phyloP scores from a whole-genome alignment of 768 basidiomycete genomes.

The Kwoniella sp. region DNA sequence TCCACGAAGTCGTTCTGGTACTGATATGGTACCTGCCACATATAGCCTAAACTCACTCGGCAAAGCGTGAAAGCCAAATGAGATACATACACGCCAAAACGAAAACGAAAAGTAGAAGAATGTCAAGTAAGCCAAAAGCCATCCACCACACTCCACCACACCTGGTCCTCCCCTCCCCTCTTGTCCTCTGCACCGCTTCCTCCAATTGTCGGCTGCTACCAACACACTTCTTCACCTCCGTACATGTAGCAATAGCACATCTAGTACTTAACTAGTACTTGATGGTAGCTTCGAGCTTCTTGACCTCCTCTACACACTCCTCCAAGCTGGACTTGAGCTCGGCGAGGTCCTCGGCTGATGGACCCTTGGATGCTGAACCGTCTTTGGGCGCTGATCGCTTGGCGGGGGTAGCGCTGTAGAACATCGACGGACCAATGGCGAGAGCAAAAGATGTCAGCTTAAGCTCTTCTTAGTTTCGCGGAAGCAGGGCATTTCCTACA shows the following conservation, averaged over 20 bases:
- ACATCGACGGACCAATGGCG: background rate
- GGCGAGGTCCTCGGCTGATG: constrained; percentile 62
- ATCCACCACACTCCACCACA: too few relatives aligned
- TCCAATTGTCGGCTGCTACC: background rate
- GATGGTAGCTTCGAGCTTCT: constrained; percentile 55
- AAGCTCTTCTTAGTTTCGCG: too few relatives aligned
- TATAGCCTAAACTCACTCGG: background rate
- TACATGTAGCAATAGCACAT: too few relatives aligned
- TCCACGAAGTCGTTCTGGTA: background rate
- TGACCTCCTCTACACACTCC: constrained; percentile 82
- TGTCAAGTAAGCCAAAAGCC: background rate
- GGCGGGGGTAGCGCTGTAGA: constrained; percentile 39
- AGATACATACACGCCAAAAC: constrained; percentile 21
- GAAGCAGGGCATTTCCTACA: too few relatives aligned
- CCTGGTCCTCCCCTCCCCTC: too few relatives aligned
- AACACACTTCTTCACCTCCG: background rate
- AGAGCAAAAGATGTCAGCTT: too few relatives aligned
- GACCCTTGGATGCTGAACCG: constrained; percentile 43
- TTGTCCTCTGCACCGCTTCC: background rate
- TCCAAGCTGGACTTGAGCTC: constrained; percentile 86
- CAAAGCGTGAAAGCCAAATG: background rate
- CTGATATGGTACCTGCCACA: background rate
- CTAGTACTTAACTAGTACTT: constrained; percentile 39
- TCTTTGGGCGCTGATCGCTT: constrained; percentile 48
- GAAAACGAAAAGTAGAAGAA: background rate